Conservation (phyloP, 176 grass and related monocot genomes). For the Oryza officinalis region DNA sequence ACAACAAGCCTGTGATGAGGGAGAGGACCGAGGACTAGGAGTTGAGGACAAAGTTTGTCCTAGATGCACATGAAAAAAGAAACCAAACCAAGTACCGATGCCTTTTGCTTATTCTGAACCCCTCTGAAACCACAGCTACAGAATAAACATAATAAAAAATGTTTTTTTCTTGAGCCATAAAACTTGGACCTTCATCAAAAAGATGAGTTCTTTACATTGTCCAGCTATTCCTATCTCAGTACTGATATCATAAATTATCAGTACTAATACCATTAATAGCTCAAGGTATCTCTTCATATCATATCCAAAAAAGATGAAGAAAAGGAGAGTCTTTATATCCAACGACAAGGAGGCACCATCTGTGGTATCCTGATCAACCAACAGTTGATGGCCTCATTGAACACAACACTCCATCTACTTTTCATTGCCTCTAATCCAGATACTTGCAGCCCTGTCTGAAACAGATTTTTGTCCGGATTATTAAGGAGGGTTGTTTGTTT, state of each 20-base stretch:
- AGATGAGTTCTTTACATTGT: not conserved
- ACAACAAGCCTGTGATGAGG: not conserved
- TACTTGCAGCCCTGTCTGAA: too few relatives aligned
- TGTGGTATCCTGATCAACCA: not conserved
- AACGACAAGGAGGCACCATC: not conserved
- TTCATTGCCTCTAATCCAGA: not conserved
- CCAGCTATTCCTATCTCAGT: not conserved
- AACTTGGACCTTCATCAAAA: not conserved
- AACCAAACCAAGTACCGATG: not conserved
- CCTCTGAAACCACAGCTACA: slow-evolving; percentile 5
- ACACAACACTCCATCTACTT: not conserved
- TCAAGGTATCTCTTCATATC: not conserved
- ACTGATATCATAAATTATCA: not conserved
- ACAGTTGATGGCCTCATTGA: not conserved
- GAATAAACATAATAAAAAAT: not conserved
- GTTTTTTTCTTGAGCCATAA: not conserved
- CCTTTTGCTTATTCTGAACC: not conserved
- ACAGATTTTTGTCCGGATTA: too few relatives aligned
- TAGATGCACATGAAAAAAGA: not conserved
- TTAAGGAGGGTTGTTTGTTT: too few relatives aligned
- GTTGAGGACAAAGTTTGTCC: not conserved
- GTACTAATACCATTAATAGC: not conserved
- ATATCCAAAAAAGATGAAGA: not conserved
- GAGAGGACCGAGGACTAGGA: slow-evolving; percentile 24
- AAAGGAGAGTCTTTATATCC: not conserved